Evolutionary conservation across 2,329 filamentous ascomycete species (phyloP), one percentile per base, ranked within the genome.

Genomic region (Pyricularia grisea): DNA sequence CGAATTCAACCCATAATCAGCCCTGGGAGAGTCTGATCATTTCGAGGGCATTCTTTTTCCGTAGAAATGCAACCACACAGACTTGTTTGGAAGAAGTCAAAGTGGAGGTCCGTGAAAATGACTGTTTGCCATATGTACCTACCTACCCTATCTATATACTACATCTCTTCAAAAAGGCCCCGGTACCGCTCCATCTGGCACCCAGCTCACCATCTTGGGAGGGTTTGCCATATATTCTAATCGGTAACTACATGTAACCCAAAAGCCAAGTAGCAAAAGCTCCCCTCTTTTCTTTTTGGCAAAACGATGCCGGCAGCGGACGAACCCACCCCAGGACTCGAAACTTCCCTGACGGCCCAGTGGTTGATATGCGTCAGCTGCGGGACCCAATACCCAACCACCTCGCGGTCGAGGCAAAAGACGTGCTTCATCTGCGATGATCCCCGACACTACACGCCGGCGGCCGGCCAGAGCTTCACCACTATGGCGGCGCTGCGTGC

Each of bases 401-500:
- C 83, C 0, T 82, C 87, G 71, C 79, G 79, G 60, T 71, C 77
- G 14, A 74, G 81, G 31, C 79, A 88, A 63, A 82, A 79, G 68
- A 84, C 81, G 4, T 93, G 90, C 78, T 84, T 85, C 70, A 91
- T 93, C 71, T 93, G 91, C 78, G 90, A 92, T 76, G 90, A 92
- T 76, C 83, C 90, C 0, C 85, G 91, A 4, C 90, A 93, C 77
- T 93, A 85, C 74, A 87, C 91, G 0, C 89, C 90, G 0, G 81
- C 82, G 0, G 77, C 79, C 0, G 89, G 89, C 1, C 90, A 93
- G 79, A 77, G 81, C 27, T 93, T 91, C 80, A 90, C 87, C 0
- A 88, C 84, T 0, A 83, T 92, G 28, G 76, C 78, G 0, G 77
- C 78, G 0, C 74, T 88, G 28, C 79, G 78, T 25, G 73, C 74